Percentiles rank a stretch among this genome's conserved stretches.
These are phyloP conservation scores for Pseudogymnoascus verrucosus DNA, from an alignment of 2,329 filamentous ascomycete genomes.

Conservation along the genomic window DNA sequence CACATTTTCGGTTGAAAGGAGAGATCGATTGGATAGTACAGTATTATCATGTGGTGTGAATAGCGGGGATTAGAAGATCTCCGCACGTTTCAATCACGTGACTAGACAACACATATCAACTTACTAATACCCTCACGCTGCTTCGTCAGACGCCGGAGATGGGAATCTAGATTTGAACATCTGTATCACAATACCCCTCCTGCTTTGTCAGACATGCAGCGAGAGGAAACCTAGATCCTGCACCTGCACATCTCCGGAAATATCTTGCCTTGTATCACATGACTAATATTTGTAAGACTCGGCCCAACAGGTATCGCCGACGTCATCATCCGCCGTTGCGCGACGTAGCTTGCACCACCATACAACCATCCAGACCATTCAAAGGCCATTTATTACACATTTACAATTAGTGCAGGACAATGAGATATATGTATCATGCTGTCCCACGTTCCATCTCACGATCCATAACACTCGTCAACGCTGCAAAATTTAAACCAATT, in stretches of 20 bases:
- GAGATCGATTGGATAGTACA: not conserved
- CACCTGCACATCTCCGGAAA: not conserved
- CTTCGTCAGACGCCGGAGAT: not conserved
- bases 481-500: not conserved
- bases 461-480: not conserved
- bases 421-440: slow-evolving; percentile 1
- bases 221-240: not conserved
- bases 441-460: not conserved
- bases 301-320: not conserved
- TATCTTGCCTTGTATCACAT: not conserved
- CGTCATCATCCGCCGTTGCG: not conserved
- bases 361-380: not conserved
- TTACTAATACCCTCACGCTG: not conserved
- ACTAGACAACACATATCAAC: not conserved
- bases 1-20: not conserved
- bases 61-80: no score
- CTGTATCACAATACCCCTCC: not conserved
- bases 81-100: no score
- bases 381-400: not conserved
- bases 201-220: not conserved
- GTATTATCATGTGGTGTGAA: not conserved
- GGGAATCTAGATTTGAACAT: not conserved
- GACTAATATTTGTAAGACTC: not conserved
- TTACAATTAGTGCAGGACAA: not conserved
- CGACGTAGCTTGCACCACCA: not conserved